These are phyloP conservation scores for Hyaloscypha hepaticicola DNA, from an alignment of 495 filamentous ascomycete species.

Conservation along the genomic window DNA sequence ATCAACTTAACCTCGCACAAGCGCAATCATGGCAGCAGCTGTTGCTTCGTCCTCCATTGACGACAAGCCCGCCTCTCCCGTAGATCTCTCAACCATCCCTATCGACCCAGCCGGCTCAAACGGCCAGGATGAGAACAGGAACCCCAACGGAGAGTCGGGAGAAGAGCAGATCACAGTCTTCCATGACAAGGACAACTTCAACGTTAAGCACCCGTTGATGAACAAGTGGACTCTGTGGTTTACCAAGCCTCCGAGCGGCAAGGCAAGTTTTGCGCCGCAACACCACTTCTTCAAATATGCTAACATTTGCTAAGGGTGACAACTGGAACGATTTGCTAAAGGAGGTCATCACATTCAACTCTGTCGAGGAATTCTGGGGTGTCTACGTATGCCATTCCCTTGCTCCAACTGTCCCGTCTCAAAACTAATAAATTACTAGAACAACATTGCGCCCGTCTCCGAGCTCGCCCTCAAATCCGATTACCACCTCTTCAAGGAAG, in stretches of 20 bases:
- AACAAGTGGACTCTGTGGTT: conserved; percentile 99
- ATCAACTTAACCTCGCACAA: neutral
- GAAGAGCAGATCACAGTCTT: conserved; percentile 83
- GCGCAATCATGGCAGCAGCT: conserved; percentile 18
- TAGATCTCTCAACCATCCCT: conserved; percentile 65
- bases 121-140: conserved; percentile 34
- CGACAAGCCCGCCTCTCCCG: conserved; percentile 37
- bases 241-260: conserved; percentile 96
- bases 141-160: conserved; percentile 34
- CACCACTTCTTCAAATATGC: neutral
- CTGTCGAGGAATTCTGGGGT: conserved; percentile 99
- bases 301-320: conserved; percentile 62
- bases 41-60: conserved; percentile 36
- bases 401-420: conserved; percentile 24
- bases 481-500: conserved; percentile 98
- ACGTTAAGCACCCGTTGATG: conserved; percentile 95
- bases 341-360: conserved; percentile 97
- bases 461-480: conserved; percentile 96
- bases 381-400: conserved; percentile 74
- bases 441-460: conserved; percentile 96
- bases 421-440: conserved; percentile 52
- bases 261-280: conserved; percentile 55
- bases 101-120: conserved; percentile 64
- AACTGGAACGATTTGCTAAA: conserved; percentile 99
- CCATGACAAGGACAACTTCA: conserved; percentile 97